Conservation (phyloP, 2,329 filamentous ascomycete species). For the Colletotrichum trifolii region DNA sequence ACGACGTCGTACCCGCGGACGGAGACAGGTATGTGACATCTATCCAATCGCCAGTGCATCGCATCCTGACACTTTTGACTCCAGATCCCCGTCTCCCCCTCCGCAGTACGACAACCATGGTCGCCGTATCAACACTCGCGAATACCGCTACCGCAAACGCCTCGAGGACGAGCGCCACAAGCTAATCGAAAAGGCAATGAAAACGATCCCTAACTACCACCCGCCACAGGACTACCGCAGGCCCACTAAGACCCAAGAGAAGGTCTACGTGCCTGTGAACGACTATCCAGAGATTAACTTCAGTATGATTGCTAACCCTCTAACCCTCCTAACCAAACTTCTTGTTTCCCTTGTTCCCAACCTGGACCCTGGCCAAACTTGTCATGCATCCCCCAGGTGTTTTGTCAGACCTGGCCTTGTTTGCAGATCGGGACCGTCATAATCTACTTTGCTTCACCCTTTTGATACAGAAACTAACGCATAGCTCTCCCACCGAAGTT, state of each 20-base stretch:
- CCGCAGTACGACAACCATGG: conserved; percentile 99
- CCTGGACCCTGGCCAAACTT: conserved; percentile 60
- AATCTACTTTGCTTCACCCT: conserved; percentile 47
- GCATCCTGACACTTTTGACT: conserved; percentile 38
- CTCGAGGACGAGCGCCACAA: conserved; percentile 99
- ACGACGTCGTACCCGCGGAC: conserved; percentile 97
- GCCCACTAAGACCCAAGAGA: conserved; percentile 99
- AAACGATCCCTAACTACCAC: conserved; percentile 99
- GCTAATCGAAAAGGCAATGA: conserved; percentile 98
- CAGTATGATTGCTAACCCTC: conserved; percentile 99
- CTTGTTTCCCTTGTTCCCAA: conserved; percentile 41
- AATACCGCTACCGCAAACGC: conserved; percentile 97
- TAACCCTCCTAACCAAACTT: conserved; percentile 77
- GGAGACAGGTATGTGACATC: conserved; percentile 81
- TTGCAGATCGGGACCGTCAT: conserved; percentile 46
- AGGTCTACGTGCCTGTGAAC: conserved; percentile 99
- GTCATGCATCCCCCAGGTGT: conserved; percentile 46
- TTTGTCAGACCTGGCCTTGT: conserved; percentile 41
- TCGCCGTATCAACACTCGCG: conserved; percentile 98
- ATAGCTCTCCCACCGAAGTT: conserved; percentile 90
- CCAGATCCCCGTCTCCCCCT: conserved; percentile 91
- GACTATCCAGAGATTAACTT: conserved; percentile 99
- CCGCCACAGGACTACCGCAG: conserved; percentile 98
- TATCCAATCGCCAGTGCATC: conserved; percentile 2
- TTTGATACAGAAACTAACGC: conserved; percentile 81